Evolutionary conservation across 108 stramenopile genomes (phyloP).

Genomic region (Chaetoceros muelleri): DNA sequence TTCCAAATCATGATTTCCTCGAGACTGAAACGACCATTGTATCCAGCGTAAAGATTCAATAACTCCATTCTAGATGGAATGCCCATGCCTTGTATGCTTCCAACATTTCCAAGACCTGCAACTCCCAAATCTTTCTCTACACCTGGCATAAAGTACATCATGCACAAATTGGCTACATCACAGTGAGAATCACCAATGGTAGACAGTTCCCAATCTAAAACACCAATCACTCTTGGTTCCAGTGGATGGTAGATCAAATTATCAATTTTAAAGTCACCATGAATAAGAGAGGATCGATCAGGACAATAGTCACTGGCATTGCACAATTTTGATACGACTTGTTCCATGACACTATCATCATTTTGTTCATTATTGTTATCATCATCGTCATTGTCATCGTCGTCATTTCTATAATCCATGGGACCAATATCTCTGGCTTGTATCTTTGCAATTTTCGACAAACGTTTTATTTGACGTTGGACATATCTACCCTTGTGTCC

Average conservation of each 20-base stretch:
- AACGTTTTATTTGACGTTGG: conserved; percentile 62
- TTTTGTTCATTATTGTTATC: conserved; percentile 13
- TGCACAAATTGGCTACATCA: conserved; percentile 88
- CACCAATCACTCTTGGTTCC: conserved; percentile 80
- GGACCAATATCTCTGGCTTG: conserved; percentile 50
- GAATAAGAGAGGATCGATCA: conserved; percentile 51
- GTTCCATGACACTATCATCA: conserved; percentile 13
- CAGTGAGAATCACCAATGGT: conserved; percentile 88
- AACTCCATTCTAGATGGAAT: conserved; percentile 59
- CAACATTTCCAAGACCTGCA: conserved; percentile 46
- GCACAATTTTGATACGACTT: conserved; percentile 31
- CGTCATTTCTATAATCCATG: conserved; percentile 5
- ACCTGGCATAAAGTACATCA: conserved; percentile 79
- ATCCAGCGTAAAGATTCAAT: conserved; percentile 32
- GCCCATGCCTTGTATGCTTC: conserved; percentile 33
- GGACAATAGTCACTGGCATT: conserved; percentile 37
- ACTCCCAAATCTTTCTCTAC: conserved; percentile 33
- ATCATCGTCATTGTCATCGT: no score
- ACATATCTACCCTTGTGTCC: conserved; percentile 58
- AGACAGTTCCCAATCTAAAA: conserved; percentile 95
- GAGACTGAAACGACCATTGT: conserved; percentile 4
- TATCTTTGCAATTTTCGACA: conserved; percentile 48
- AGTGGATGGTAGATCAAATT: conserved; percentile 90
- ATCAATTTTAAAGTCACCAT: conserved; percentile 96
- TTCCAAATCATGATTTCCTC: conserved; percentile 35